Evolutionary conservation across 2,329 filamentous ascomycete species (phyloP).

Genomic region (Colletotrichum sp.): DNA sequence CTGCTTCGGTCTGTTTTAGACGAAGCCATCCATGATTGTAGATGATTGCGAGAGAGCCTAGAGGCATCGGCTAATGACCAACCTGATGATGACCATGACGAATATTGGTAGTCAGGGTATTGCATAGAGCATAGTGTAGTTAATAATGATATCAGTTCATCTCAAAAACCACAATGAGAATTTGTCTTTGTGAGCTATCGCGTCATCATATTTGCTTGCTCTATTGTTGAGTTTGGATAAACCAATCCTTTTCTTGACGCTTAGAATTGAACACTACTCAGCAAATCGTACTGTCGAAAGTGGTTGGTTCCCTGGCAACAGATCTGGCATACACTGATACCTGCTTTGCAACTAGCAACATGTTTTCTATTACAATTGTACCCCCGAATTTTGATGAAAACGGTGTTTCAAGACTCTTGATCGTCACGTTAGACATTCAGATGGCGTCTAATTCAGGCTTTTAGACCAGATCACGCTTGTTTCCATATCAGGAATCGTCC

Average conservation of each 20-base stretch:
- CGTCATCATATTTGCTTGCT: neutral
- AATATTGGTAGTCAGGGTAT: neutral
- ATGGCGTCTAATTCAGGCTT: too few relatives aligned
- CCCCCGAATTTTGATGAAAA: too few relatives aligned
- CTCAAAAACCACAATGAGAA: neutral
- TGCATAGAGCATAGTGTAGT: neutral
- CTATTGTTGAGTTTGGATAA: too few relatives aligned
- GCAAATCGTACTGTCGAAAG: too few relatives aligned
- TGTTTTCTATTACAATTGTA: neutral
- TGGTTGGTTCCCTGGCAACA: too few relatives aligned
- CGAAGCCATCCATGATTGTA: neutral
- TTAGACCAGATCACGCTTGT: too few relatives aligned
- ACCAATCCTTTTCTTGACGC: neutral
- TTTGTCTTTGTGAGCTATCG: neutral
- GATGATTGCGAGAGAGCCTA: neutral
- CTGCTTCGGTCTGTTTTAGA: constrained; percentile 56
- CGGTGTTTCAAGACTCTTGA: neutral
- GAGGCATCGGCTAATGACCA: neutral
- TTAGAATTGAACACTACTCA: neutral
- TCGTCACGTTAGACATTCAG: too few relatives aligned
- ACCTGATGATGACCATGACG: neutral
- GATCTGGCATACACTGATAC: too few relatives aligned
- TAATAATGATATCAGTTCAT: neutral
- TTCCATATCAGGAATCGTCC: neutral
- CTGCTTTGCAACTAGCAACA: neutral